These are phyloP conservation scores for Cymbopogon citratus DNA, from an alignment of 176 grass and related monocot species.

Conservation along the genomic window DNA sequence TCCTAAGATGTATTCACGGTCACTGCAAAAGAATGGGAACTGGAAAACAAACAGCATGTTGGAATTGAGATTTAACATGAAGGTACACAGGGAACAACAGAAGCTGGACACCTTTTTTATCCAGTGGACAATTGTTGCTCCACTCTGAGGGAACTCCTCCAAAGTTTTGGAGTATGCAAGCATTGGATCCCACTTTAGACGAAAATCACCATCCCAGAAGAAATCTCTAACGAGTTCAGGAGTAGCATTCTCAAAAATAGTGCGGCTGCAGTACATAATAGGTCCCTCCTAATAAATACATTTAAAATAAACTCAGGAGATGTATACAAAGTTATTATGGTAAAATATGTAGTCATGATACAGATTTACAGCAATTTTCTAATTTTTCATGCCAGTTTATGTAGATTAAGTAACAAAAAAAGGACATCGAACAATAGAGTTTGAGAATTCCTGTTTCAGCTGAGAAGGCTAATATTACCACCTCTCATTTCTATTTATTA, in stretches of 20 bases:
- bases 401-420: not conserved
- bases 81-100: not conserved
- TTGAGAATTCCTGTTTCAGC: not conserved
- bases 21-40: constrained; percentile 99
- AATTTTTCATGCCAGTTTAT: not conserved
- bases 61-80: constrained; percentile 21
- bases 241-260: constrained; percentile 94
- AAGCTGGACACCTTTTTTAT: constrained; percentile 78
- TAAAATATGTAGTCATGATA: not conserved
- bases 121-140: constrained; percentile 84
- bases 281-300: constrained; percentile 63
- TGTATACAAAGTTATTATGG: not conserved
- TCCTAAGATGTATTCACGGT: constrained; percentile 96
- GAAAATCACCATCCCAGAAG: constrained; percentile 99
- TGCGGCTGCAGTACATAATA: constrained; percentile 74
- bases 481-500: not conserved
- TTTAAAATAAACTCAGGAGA: not conserved
- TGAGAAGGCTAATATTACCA: not conserved
- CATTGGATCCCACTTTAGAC: constrained; percentile 93
- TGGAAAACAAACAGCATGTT: constrained; percentile 35
- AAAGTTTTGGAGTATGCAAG: constrained; percentile 63
- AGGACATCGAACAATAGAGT: not conserved
- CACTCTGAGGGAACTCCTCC: constrained; percentile 77
- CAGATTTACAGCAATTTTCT: not conserved
- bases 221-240: constrained; percentile 98